These are phyloP conservation scores for Kluyveromyces nonfermentans DNA, from an alignment of 805 yeast species.

Conservation along the genomic window DNA sequence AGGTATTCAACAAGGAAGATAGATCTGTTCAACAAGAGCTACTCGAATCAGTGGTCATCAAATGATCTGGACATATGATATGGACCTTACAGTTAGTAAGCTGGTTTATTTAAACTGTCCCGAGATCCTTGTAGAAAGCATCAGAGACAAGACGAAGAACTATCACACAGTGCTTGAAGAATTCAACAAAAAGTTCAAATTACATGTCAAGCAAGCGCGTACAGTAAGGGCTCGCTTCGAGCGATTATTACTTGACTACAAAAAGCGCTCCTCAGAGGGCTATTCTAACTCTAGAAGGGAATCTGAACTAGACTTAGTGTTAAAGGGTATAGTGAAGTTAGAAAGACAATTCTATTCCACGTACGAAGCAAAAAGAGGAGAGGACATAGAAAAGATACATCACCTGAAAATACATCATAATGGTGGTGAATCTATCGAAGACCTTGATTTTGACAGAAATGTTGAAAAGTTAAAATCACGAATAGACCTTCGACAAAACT, in stretches of 20 bases:
- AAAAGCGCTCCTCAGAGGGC: neutral
- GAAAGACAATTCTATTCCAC: neutral
- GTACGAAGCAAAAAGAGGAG: neutral
- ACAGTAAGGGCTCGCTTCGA: conserved; percentile 2
- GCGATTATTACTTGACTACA: conserved; percentile 1
- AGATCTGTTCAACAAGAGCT: too few species aligned
- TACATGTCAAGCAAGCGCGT: conserved; percentile 3
- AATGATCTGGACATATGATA: conserved; percentile 4
- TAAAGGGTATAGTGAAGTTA: neutral
- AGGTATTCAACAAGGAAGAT: neutral
- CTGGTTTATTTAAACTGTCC: conserved; percentile 3
- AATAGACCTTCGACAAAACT: neutral
- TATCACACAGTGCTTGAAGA: conserved; percentile 1
- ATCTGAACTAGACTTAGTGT: conserved; percentile 1
- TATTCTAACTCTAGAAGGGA: neutral
- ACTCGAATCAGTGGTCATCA: too few species aligned
- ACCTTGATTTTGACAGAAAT: neutral
- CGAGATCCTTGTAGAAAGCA: conserved; percentile 2
- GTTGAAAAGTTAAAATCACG: neutral
- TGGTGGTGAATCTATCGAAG: neutral
- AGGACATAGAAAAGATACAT: neutral
- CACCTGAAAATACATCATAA: neutral
- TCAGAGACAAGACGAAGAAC: conserved; percentile 1
- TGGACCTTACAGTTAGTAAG: conserved; percentile 3
- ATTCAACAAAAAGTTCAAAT: conserved; percentile 2